A percentile compares a stretch with the other conserved stretches of the same genome.
phyloP scores from a whole-genome alignment of 306 rosid genomes.

The Prosopis cineraria region DNA sequence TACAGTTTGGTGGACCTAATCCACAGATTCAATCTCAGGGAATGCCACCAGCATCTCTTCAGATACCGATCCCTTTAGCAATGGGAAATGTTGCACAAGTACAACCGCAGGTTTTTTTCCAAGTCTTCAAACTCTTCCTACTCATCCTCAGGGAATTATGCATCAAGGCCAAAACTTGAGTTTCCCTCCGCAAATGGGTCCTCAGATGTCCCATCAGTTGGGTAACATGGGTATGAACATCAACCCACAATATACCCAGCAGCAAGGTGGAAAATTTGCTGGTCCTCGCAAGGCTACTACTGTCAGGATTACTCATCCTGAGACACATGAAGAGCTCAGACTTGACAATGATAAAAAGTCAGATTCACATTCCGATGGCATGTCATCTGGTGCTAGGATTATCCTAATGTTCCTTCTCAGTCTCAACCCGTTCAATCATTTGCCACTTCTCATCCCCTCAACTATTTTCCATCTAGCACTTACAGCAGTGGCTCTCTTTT shows the following conservation, averaged over 20 bases:
- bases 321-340: conserved; percentile 84
- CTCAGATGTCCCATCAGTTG: conserved; percentile 70
- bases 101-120: conserved; percentile 70
- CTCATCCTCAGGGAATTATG: conserved; percentile 74
- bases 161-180: conserved; percentile 72
- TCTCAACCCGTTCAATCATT: conserved; percentile 66
- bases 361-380: conserved; percentile 65
- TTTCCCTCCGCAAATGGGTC: conserved; percentile 69
- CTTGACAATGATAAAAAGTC: conserved; percentile 83
- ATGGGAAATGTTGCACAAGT: conserved; percentile 78
- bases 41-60: conserved; percentile 64
- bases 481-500: conserved; percentile 45
- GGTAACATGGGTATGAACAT: conserved; percentile 67
- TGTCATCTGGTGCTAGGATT: conserved; percentile 67
- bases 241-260: conserved; percentile 65
- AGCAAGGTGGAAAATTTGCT: conserved; percentile 74
- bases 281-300: conserved; percentile 66
- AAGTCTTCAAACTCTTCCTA: conserved; percentile 75
- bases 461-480: conserved; percentile 51
- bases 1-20: conserved; percentile 78
- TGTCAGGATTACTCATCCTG: conserved; percentile 95
- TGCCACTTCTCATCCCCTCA: conserved; percentile 52
- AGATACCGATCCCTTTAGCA: conserved; percentile 59
- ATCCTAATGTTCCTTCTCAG: conserved; percentile 58
- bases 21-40: conserved; percentile 85